Base-by-base conservation (phyloP, 2,329 filamentous ascomycete species). In the Ophiognomonia clavigignenti-juglandacearum region DNA sequence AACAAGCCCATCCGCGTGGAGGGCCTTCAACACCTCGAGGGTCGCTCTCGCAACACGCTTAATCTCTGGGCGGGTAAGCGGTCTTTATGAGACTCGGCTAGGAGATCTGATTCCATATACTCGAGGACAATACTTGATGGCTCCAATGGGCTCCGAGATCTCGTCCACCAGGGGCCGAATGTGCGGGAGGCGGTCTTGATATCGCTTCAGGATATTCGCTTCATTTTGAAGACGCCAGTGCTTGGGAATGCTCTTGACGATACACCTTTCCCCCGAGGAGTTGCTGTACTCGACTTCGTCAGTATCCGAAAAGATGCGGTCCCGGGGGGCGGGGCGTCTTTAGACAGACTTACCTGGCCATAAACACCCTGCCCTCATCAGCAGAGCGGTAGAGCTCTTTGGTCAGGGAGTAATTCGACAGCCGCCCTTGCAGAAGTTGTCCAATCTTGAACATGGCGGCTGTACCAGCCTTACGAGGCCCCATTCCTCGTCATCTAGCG, bases 61-160 rank as follows among this genome's bases (percentile, higher is more conserved):
- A 47, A 61, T 60, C 43, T 61, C 58, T 7, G 52, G 49, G 5
- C 58, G 53, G 8, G 55, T 47, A 36, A 59, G 49, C 24, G 52
- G 43, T 57, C 56, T 23, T 47, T 51, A 45, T 53, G 55, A 2
- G 58, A 62, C 49, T 59, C 58, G 23, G 45, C 52, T 4, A 55
- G 42, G 6, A 59, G 23, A 19, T 60, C 55, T 48, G 52, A 54
- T 34, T 62, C 57, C 16, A 59, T 38, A 37, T 60, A 43, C 16
- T 24, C 14, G 7, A 47, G 13, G 6, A 47, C 29, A 5, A 47
- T 42, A 1, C 24, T 42, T 36, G 38, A 19, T 37, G 39, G 39
- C 38, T 36, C 32, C 3, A 23, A 16, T 19, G 45, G 45, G n/a
- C n/a, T 47, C 29, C 20, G 41, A 22, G 11, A 47, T 37, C 19